Percentiles rank a stretch among this genome's conserved stretches.
These are phyloP conservation scores for Geotrichum carabidarum DNA, from an alignment of 1,139 yeast species.

Conservation along the genomic window DNA sequence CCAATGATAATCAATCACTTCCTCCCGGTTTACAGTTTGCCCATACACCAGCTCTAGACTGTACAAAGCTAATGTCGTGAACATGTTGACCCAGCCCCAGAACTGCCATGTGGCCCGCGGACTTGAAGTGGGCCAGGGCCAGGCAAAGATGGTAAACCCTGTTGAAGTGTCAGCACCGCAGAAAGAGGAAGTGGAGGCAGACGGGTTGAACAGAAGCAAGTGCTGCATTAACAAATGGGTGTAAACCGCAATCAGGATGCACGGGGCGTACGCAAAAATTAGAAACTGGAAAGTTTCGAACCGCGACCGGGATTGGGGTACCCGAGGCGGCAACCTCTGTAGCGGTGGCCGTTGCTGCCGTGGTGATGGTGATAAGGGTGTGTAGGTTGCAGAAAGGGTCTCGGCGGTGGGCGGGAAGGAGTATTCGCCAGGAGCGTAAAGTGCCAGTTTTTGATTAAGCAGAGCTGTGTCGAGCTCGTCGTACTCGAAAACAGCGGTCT, in stretches of 20 bases:
- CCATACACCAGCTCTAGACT: conserved; percentile 61
- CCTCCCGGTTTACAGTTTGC: conserved; percentile 31
- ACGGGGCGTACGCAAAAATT: conserved; percentile 85
- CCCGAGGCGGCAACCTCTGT: conserved; percentile 33
- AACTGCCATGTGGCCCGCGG: conserved; percentile 63
- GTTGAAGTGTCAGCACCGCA: conserved; percentile 9
- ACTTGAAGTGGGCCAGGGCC: conserved; percentile 41
- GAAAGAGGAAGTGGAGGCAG: background rate
- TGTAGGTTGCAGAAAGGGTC: background rate
- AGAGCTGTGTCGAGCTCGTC: conserved; percentile 2
- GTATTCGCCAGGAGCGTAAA: too few relatives aligned
- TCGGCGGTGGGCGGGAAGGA: too few relatives aligned
- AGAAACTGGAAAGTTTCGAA: conserved; percentile 41
- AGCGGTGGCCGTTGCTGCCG: conserved; percentile 7
- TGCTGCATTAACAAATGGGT: conserved; percentile 90
- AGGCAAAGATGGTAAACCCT: background rate
- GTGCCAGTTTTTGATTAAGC: background rate
- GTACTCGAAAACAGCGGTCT: background rate
- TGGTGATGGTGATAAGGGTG: background rate
- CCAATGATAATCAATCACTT: conserved; percentile 18
- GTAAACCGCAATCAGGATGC: conserved; percentile 88
- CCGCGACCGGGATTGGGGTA: too few relatives aligned
- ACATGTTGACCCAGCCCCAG: conserved; percentile 95
- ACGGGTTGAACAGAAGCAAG: conserved; percentile 53
- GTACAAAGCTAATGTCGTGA: conserved; percentile 70